Evolutionary conservation across 495 filamentous ascomycete genomes (phyloP).

Genomic region (Trichoderma reesei): DNA sequence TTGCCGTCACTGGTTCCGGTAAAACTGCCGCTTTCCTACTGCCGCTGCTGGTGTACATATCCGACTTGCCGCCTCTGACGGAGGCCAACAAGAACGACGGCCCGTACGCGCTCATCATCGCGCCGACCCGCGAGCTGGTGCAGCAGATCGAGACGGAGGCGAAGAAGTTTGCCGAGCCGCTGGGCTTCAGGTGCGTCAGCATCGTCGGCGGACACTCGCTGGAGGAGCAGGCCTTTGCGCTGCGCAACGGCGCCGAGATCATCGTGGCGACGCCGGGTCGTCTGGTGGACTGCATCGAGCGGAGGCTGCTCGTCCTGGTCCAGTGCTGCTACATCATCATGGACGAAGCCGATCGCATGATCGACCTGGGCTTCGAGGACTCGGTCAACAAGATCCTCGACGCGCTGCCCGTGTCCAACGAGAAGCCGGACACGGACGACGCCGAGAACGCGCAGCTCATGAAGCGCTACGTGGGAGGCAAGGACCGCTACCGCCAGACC

Average conservation of each 20-base stretch:
- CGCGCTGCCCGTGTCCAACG: slow-evolving; percentile 87
- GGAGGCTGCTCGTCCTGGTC: slow-evolving; percentile 78
- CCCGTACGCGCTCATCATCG: slow-evolving; percentile 91
- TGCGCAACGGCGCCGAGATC: slow-evolving; percentile 95
- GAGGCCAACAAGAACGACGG: slow-evolving; percentile 91
- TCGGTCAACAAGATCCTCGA: slow-evolving; percentile 97
- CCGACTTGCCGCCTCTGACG: slow-evolving; percentile 74
- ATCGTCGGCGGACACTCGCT: slow-evolving; percentile 95
- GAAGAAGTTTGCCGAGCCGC: slow-evolving; percentile 80
- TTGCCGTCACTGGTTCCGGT: slow-evolving; percentile 96
- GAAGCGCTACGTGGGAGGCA: slow-evolving; percentile 70
- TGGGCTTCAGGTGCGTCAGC: slow-evolving; percentile 92
- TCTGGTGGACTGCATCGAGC: slow-evolving; percentile 93
- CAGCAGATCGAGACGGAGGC: slow-evolving; percentile 97
- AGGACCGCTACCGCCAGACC: slow-evolving; percentile 88
- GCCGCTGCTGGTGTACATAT: slow-evolving; percentile 93
- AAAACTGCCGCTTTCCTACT: slow-evolving; percentile 96
- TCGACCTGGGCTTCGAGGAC: slow-evolving; percentile 96
- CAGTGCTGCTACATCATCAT: slow-evolving; percentile 97
- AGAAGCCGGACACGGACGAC: slow-evolving; percentile 93
- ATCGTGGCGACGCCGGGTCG: slow-evolving; percentile 97
- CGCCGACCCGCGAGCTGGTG: slow-evolving; percentile 95
- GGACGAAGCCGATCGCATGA: slow-evolving; percentile 99
- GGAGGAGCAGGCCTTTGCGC: slow-evolving; percentile 86
- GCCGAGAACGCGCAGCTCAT: slow-evolving; percentile 81